Conservation (phyloP, 176 grass and related monocot genomes). For the Calamus simplicifolius region DNA sequence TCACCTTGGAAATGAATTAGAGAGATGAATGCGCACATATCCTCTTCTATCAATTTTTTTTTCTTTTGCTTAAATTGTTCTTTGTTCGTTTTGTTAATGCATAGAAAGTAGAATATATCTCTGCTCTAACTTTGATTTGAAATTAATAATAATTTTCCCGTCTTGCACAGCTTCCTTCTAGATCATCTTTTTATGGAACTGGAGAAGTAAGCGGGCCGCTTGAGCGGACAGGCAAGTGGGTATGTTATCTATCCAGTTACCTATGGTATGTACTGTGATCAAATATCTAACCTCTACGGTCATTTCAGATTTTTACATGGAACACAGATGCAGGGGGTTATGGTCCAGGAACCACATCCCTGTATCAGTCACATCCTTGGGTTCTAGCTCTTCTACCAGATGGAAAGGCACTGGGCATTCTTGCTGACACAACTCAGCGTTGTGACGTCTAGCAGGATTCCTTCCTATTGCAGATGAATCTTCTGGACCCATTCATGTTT, state of each 20-base stretch:
- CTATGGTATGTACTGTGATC: conserved; percentile 1
- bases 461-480: too few relatives aligned
- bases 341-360: conserved; percentile 65
- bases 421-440: conserved; percentile 73
- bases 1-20: too few relatives aligned
- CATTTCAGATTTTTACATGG: conserved; percentile 81
- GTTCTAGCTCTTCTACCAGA: conserved; percentile 84
- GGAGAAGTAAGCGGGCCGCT: conserved; percentile 87
- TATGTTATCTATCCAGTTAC: conserved; percentile 25
- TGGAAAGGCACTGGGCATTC: conserved; percentile 66
- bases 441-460: conserved; percentile 47
- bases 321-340: conserved; percentile 92
- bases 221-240: conserved; percentile 82
- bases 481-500: too few relatives aligned
- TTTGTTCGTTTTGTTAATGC: too few relatives aligned
- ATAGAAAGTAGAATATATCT: too few relatives aligned
- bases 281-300: neutral
- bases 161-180: conserved; percentile 52
- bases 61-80: too few relatives aligned
- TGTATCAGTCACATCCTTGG: conserved; percentile 96
- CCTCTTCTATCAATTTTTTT: too few relatives aligned
- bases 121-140: too few relatives aligned
- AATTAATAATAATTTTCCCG: too few relatives aligned
- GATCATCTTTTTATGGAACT: conserved; percentile 80
- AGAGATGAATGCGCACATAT: too few relatives aligned